These are phyloP conservation scores for Phytophthora ohioensis DNA, from an alignment of 352 stramenopile genomes.

Conservation along the genomic window DNA sequence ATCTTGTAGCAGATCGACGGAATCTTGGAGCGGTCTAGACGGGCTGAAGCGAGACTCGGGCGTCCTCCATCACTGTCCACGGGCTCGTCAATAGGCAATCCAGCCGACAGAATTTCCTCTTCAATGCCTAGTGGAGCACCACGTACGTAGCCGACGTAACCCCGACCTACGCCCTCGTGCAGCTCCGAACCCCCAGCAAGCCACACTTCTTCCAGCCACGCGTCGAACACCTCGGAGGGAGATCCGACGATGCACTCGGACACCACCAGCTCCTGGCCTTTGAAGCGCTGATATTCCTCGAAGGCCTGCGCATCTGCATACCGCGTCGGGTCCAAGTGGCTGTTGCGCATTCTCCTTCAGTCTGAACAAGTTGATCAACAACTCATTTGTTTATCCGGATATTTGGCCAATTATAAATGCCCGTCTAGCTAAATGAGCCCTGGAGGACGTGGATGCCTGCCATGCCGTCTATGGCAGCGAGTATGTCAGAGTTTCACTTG, in stretches of 20 bases:
- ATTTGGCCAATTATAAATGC: constrained; percentile 38
- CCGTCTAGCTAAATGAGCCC: background rate
- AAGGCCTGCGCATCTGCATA: constrained; percentile 53
- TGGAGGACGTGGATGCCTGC: too few species aligned
- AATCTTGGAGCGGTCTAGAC: constrained; percentile 45
- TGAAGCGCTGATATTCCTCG: constrained; percentile 53
- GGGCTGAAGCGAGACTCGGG: constrained; percentile 33
- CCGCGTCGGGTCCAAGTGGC: constrained; percentile 39
- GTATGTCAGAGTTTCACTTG: background rate
- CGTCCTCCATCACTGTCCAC: constrained; percentile 43
- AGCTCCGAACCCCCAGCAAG: constrained; percentile 43
- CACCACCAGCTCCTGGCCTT: constrained; percentile 70
- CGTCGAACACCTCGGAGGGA: constrained; percentile 67
- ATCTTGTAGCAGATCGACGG: constrained; percentile 65
- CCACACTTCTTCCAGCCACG: constrained; percentile 71
- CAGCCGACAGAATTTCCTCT: constrained; percentile 74
- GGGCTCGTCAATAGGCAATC: constrained; percentile 35
- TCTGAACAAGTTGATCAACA: constrained; percentile 3
- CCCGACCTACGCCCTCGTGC: constrained; percentile 56
- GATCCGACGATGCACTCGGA: constrained; percentile 58
- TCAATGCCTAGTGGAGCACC: constrained; percentile 56
- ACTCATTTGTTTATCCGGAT: constrained; percentile 19
- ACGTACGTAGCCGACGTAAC: constrained; percentile 65
- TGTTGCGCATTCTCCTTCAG: constrained; percentile 28
- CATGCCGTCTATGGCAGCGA: background rate